phyloP scores from a whole-genome alignment of 129 eudicot species.

The Centaurea solstitialis region DNA sequence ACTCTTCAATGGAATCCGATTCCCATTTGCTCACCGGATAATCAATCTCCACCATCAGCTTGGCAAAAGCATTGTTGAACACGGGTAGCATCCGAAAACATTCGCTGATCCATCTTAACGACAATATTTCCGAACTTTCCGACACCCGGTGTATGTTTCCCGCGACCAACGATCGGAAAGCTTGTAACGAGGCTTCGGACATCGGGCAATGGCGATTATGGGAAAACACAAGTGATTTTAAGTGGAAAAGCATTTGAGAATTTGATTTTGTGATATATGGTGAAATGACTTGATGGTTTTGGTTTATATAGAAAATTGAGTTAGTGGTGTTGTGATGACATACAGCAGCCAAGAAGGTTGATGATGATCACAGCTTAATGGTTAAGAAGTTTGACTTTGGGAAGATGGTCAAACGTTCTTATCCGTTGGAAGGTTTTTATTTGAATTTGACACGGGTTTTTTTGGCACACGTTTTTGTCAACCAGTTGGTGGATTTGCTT shows the following conservation, averaged over 20 bases:
- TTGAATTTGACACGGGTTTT: background rate
- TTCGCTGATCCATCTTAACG: constrained; percentile 43
- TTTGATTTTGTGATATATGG: constrained; percentile 2
- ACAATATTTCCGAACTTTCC: constrained; percentile 32
- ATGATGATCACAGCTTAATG: background rate
- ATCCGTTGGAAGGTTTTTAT: constrained; percentile 21
- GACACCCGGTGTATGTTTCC: constrained; percentile 21
- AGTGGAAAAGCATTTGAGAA: constrained; percentile 38
- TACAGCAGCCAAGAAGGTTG: background rate
- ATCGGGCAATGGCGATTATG: constrained; percentile 26
- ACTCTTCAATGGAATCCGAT: constrained; percentile 41
- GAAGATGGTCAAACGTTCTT: constrained; percentile 44
- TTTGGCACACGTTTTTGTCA: constrained; percentile 25
- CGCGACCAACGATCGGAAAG: constrained; percentile 46
- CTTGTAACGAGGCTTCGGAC: constrained; percentile 37
- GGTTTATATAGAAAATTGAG: constrained; percentile 37
- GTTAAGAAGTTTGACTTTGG: constrained; percentile 21
- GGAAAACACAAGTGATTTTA: constrained; percentile 33
- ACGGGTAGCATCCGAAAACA: constrained; percentile 45
- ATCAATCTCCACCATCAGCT: constrained; percentile 54
- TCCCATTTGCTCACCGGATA: constrained; percentile 67
- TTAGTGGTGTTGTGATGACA: constrained; percentile 2
- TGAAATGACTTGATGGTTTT: constrained; percentile 23
- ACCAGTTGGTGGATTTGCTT: constrained; percentile 22
- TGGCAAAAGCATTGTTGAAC: constrained; percentile 56